Conservation (phyloP, 1,284 basidiomycete genomes). For the Bondarzewia mesenterica region DNA sequence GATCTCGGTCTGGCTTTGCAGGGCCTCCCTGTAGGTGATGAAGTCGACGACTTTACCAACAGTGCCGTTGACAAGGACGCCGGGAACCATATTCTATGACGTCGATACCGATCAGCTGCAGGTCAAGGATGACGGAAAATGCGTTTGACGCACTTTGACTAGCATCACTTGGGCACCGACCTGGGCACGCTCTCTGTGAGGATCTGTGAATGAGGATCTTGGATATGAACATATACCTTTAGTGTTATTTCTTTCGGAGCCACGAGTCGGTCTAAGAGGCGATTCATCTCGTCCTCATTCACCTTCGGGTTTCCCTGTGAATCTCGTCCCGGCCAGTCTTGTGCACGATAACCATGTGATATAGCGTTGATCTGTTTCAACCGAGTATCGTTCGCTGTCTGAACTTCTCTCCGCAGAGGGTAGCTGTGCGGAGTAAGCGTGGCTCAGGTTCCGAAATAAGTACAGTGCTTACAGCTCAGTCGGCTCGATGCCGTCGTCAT, state of each 20-base stretch:
- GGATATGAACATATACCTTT: constrained; percentile 14
- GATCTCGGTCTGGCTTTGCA: not conserved
- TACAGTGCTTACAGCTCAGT: constrained; percentile 64
- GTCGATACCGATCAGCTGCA: no score
- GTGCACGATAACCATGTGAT: constrained; percentile 27
- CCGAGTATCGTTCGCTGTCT: constrained; percentile 43
- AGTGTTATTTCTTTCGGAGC: constrained; percentile 16
- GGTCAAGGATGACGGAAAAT: not conserved
- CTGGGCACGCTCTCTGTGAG: constrained; percentile 5
- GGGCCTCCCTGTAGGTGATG: constrained; percentile 13
- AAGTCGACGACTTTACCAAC: constrained; percentile 80
- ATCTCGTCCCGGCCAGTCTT: constrained; percentile 26
- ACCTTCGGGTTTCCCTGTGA: constrained; percentile 13
- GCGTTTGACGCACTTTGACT: constrained; percentile 25
- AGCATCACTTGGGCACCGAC: constrained; percentile 36
- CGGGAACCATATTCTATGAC: constrained; percentile 42
- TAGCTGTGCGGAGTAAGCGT: constrained; percentile 35
- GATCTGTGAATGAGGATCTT: not conserved
- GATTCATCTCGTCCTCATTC: constrained; percentile 13
- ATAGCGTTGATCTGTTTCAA: constrained; percentile 25
- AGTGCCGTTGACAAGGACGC: constrained; percentile 80
- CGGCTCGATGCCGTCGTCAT: constrained; percentile 69
- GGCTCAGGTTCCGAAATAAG: not conserved
- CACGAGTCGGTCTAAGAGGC: constrained; percentile 21
- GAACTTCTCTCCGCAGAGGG: constrained; percentile 54